Evolutionary conservation across 768 basidiomycete genomes (phyloP), one percentile per base, ranked within the genome.

Genomic region (Leccinum longicurvipes): DNA sequence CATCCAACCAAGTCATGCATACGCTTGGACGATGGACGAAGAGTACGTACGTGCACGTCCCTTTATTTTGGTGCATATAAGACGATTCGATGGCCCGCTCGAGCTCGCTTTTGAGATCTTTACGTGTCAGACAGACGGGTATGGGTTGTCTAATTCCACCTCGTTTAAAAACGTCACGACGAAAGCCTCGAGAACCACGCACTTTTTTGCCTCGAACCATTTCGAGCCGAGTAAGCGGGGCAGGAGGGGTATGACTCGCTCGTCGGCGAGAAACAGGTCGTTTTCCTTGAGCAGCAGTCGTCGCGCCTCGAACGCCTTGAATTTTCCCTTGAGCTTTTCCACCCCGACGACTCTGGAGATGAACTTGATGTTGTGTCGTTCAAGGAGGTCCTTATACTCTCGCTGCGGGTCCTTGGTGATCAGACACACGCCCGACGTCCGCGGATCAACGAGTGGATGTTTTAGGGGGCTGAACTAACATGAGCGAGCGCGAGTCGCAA

Each of bases 131-230:
- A 60, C 83, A 86, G n/a, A 98, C 96, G 1, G 97, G 93, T 29
- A 98, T 91, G 1, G 97, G 97, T 71, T 96, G 92, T 74, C 95
- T 47, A 3, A 12, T 17, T 23, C 6, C 17, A 15, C 14, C 12
- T 21, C 4, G 3, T 47, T 27, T 10, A 28, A 15, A 6, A 25
- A 47, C 14, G n/a, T 6, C 19, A 15, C 14, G 3, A n/a, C 3
- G n/a, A 17, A 45, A 25, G n/a, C n/a, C n/a, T n/a, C n/a, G n/a
- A n/a, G n/a, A n/a, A 0, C 47, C 25, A 66, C 90, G 60, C 63
- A 97, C 94, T 98, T 98, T 76, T 98, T 98, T 1, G 94, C 92
- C 28, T 91, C 82, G 63, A 98, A 93, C 82, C 92, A 98, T 64
- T 87, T 89, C 50, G 83, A 85, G 6, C 97, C 97, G 3, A 98